These are phyloP conservation scores for Serendipita indica DNA, from an alignment of 768 basidiomycete species.

Conservation along the genomic window DNA sequence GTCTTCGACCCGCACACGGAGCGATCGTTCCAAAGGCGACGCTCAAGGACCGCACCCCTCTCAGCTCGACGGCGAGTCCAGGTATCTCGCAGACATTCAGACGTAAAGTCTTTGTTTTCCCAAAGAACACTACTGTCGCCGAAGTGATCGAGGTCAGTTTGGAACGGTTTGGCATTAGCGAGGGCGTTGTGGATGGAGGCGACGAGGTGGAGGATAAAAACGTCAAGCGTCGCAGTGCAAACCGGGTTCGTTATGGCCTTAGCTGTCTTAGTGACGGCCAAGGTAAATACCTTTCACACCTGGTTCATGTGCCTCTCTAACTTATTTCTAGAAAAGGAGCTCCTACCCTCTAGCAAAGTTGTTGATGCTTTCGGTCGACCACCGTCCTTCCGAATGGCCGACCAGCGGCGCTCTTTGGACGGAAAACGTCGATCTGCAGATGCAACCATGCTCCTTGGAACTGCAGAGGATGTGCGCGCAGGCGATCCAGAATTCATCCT, in stretches of 20 bases:
- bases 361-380: conserved; percentile 70
- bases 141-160: conserved; percentile 89
- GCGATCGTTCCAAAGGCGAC: conserved; percentile 82
- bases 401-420: conserved; percentile 38
- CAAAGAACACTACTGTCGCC: conserved; percentile 88
- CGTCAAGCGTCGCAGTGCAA: conserved; percentile 59
- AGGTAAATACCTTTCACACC: conserved; percentile 33
- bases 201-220: conserved; percentile 95
- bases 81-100: conserved; percentile 46
- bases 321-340: conserved; percentile 46
- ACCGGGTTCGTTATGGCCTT: conserved; percentile 73
- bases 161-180: conserved; percentile 86
- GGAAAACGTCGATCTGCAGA: conserved; percentile 81
- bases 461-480: conserved; percentile 53
- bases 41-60: conserved; percentile 34
- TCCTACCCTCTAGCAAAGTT: conserved; percentile 66
- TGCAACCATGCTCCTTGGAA: conserved; percentile 54
- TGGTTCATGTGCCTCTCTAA: conserved; percentile 12
- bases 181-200: conserved; percentile 97
- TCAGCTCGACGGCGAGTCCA: conserved; percentile 31
- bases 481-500: conserved; percentile 86
- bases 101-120: conserved; percentile 78
- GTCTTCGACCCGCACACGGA: conserved; percentile 85
- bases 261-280: conserved; percentile 41
- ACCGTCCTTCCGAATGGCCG: conserved; percentile 51